Percentiles rank a stretch among this genome's conserved stretches.
phyloP scores from a whole-genome alignment of 352 stramenopile genomes.

The Pythium phragmiticola region DNA sequence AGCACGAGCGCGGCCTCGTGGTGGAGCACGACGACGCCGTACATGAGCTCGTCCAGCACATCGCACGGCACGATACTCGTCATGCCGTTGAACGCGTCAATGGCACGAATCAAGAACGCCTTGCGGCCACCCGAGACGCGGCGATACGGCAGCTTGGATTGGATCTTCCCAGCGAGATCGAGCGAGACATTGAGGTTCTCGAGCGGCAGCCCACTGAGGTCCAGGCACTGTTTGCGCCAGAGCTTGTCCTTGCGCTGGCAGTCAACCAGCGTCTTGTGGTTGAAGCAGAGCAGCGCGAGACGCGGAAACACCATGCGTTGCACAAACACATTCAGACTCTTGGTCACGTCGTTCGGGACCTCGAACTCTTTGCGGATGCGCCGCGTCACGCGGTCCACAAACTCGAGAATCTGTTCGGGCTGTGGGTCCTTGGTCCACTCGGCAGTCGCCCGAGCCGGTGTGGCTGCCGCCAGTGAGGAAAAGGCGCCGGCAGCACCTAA shows the following conservation, averaged over 20 bases:
- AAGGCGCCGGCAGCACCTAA: no score
- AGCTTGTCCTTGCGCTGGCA: slow-evolving; percentile 83
- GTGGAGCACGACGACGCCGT: slow-evolving; percentile 80
- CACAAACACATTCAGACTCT: slow-evolving; percentile 74
- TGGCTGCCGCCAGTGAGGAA: neutral
- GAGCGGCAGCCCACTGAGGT: slow-evolving; percentile 63
- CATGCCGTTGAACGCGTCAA: slow-evolving; percentile 84
- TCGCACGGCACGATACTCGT: slow-evolving; percentile 78
- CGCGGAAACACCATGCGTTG: slow-evolving; percentile 75
- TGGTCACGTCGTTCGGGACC: slow-evolving; percentile 68
- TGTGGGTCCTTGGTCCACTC: slow-evolving; percentile 66
- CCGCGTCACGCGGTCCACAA: slow-evolving; percentile 61
- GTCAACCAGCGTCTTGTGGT: slow-evolving; percentile 60
- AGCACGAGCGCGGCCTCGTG: slow-evolving; percentile 84
- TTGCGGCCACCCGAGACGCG: slow-evolving; percentile 32
- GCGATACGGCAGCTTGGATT: slow-evolving; percentile 46
- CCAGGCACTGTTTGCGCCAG: slow-evolving; percentile 71
- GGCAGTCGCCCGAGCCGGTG: slow-evolving; percentile 18
- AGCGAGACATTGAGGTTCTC: slow-evolving; percentile 56
- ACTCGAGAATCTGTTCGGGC: slow-evolving; percentile 76
- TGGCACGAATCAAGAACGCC: slow-evolving; percentile 61
- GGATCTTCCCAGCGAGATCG: slow-evolving; percentile 66
- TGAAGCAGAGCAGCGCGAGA: slow-evolving; percentile 75
- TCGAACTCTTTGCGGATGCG: slow-evolving; percentile 76
- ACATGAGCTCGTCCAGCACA: slow-evolving; percentile 82